Percentiles rank a stretch among this genome's conserved stretches.
Evolutionary conservation across 2,329 filamentous ascomycete genomes (phyloP).

Genomic region (Paraphoma sp.): DNA sequence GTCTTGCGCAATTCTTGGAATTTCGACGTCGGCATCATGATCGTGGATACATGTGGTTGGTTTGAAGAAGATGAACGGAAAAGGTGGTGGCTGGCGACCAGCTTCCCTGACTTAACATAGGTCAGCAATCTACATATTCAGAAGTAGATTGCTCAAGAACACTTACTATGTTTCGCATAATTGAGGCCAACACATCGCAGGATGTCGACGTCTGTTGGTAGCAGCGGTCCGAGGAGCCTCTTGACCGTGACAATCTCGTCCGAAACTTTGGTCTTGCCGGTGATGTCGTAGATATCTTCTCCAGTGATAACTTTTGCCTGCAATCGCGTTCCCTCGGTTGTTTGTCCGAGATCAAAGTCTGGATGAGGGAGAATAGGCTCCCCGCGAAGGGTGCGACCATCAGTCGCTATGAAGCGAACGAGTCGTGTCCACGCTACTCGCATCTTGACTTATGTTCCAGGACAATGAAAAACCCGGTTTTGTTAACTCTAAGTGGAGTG

Average conservation of each 20-base stretch:
- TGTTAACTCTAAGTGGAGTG: neutral
- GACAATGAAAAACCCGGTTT: neutral
- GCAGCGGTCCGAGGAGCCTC: conserved; percentile 45
- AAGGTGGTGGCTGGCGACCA: conserved; percentile 52
- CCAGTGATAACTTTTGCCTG: conserved; percentile 55
- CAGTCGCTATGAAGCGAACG: conserved; percentile 58
- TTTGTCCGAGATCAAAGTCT: conserved; percentile 22
- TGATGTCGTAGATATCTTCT: conserved; percentile 6
- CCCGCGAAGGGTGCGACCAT: conserved; percentile 55
- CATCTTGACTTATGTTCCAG: neutral
- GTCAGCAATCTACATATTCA: neutral
- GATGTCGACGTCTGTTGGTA: conserved; percentile 57
- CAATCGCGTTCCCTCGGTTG: conserved; percentile 54
- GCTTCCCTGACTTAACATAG: conserved; percentile 52
- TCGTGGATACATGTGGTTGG: conserved; percentile 12
- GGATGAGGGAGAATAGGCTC: conserved; percentile 35
- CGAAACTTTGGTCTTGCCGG: conserved; percentile 52
- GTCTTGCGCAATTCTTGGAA: conserved; percentile 13
- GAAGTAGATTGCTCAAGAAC: neutral
- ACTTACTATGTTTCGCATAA: conserved; percentile 57
- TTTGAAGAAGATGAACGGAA: conserved; percentile 57
- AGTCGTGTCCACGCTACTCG: conserved; percentile 52
- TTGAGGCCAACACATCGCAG: conserved; percentile 63
- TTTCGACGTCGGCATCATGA: conserved; percentile 7
- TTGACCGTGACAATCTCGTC: conserved; percentile 43